Evolutionary conservation across 2,329 filamentous ascomycete species (phyloP).

Genomic region (Aspergillus sp.): DNA sequence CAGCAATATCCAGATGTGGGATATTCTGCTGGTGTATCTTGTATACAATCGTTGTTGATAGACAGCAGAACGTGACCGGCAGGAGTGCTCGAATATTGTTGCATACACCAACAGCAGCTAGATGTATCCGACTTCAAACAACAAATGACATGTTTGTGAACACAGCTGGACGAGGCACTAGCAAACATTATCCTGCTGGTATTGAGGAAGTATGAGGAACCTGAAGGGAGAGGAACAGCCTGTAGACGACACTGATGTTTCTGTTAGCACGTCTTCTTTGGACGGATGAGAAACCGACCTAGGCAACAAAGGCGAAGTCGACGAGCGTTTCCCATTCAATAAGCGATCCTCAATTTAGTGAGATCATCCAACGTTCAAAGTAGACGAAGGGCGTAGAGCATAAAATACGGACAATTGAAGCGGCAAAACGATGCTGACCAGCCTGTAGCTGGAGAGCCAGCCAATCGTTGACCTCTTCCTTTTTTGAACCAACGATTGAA

Average conservation of each 20-base stretch:
- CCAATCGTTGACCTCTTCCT: not conserved
- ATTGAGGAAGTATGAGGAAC: not conserved
- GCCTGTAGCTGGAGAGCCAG: not conserved
- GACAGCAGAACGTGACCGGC: not conserved
- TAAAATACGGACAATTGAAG: not conserved
- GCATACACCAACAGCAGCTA: conserved; percentile 9
- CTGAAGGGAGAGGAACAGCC: too few species aligned
- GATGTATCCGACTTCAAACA: conserved; percentile 9
- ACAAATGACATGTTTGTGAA: conserved; percentile 15
- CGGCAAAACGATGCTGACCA: not conserved
- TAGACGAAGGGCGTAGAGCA: not conserved
- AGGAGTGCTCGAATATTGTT: conserved; percentile 1
- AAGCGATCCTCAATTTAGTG: too few species aligned
- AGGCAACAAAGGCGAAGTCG: too few species aligned
- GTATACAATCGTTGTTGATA: not conserved
- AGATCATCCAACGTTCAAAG: not conserved
- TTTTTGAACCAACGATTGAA: not conserved
- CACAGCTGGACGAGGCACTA: conserved; percentile 10
- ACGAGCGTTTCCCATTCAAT: too few species aligned
- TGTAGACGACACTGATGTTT: too few species aligned
- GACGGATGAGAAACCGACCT: too few species aligned
- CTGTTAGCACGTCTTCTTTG: too few species aligned
- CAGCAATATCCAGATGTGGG: conserved; percentile 5
- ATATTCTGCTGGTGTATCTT: conserved; percentile 2
- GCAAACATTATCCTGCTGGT: conserved; percentile 9